Evolutionary conservation across 768 basidiomycete species (phyloP).

Genomic region (Macrocybe gigantea): DNA sequence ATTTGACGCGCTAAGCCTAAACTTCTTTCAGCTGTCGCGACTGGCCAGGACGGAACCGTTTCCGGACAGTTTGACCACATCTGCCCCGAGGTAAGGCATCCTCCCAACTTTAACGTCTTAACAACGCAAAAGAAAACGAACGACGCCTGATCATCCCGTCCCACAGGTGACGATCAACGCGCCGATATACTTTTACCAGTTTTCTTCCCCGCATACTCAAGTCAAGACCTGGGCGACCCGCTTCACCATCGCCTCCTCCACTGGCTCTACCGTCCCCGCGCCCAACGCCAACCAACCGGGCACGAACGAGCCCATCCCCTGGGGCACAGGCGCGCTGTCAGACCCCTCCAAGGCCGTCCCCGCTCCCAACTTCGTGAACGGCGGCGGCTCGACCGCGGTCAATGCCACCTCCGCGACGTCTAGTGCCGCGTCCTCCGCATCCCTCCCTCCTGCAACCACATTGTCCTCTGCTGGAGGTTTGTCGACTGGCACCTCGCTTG

Average conservation of each 20-base stretch:
- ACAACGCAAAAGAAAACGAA: too few relatives aligned
- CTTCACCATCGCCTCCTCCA: slow-evolving; percentile 60
- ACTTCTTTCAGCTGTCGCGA: slow-evolving; percentile 48
- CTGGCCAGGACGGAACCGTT: slow-evolving; percentile 56
- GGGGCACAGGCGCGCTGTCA: slow-evolving; percentile 59
- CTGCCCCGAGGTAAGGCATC: slow-evolving; percentile 59
- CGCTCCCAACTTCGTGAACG: slow-evolving; percentile 23
- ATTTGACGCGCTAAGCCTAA: not conserved
- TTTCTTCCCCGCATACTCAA: slow-evolving; percentile 37
- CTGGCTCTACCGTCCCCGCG: slow-evolving; percentile 41
- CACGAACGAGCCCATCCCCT: slow-evolving; percentile 49
- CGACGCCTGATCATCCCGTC: not conserved
- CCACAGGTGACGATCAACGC: slow-evolving; percentile 56
- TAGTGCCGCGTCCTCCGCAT: slow-evolving; percentile 1
- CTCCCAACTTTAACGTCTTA: not conserved
- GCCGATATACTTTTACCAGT: slow-evolving; percentile 79
- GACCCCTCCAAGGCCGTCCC: slow-evolving; percentile 34
- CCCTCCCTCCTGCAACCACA: slow-evolving; percentile 3
- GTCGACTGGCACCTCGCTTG: too few relatives aligned
- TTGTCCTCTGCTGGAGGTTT: too few relatives aligned
- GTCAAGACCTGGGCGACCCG: slow-evolving; percentile 65
- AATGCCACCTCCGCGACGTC: slow-evolving; percentile 9
- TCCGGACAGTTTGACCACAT: slow-evolving; percentile 43
- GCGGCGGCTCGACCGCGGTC: slow-evolving; percentile 5
- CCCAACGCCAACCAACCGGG: slow-evolving; percentile 48